These are phyloP conservation scores for Arthrobotrys sphaeroides DNA, from an alignment of 2,329 filamentous ascomycete genomes.

Conservation along the genomic window DNA sequence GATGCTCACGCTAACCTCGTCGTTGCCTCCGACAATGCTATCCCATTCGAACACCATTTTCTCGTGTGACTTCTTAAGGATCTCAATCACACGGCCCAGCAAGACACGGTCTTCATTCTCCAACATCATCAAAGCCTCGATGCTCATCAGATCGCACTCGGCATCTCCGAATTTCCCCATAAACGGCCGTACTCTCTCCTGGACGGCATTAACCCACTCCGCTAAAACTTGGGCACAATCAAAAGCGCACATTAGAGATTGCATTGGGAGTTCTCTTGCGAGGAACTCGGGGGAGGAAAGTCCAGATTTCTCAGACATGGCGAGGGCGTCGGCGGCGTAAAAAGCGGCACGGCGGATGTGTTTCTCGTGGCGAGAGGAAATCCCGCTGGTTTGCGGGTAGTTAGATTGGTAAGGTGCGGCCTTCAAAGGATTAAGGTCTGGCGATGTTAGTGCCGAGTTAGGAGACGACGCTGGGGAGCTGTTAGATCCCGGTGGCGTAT, in stretches of 20 bases:
- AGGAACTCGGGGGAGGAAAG: conserved; percentile 81
- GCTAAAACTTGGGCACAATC: conserved; percentile 93
- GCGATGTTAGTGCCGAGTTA: conserved; percentile 56
- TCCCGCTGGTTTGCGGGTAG: conserved; percentile 59
- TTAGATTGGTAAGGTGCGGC: conserved; percentile 45
- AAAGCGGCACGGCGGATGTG: conserved; percentile 94
- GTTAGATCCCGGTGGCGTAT: conserved; percentile 57
- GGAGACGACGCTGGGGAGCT: conserved; percentile 58
- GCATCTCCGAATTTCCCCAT: conserved; percentile 86
- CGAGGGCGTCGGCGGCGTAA: conserved; percentile 89
- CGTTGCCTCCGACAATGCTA: conserved; percentile 61
- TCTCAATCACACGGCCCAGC: conserved; percentile 80
- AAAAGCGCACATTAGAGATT: conserved; percentile 90
- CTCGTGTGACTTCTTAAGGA: conserved; percentile 78
- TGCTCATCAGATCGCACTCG: conserved; percentile 78
- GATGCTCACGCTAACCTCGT: conserved; percentile 85
- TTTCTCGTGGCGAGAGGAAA: conserved; percentile 78
- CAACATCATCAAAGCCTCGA: conserved; percentile 87
- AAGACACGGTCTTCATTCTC: conserved; percentile 92
- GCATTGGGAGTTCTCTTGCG: conserved; percentile 83
- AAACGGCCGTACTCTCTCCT: conserved; percentile 91
- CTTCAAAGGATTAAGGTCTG: conserved; percentile 56
- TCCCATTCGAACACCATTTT: conserved; percentile 70
- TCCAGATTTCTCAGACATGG: conserved; percentile 85
- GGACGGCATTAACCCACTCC: conserved; percentile 91